Evolutionary conservation across 306 rosid species (phyloP), one percentile per base, ranked within the genome.

Genomic region (Hippophae tibetana): DNA sequence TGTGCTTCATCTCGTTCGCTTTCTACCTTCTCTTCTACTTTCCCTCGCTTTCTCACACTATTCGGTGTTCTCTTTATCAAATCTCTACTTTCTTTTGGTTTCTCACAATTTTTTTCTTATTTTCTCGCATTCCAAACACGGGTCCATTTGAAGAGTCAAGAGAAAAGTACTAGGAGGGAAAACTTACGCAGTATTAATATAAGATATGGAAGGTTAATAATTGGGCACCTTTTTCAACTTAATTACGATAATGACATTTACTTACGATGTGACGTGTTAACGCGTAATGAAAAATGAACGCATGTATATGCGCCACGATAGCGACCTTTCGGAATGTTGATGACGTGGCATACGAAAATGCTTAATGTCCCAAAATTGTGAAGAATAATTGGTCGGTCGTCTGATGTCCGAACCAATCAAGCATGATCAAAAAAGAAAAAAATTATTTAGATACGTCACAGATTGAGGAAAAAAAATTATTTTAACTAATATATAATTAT

Each of bases 1-100:
- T 88, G 90, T 86, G 86, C 68, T 82, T 92, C 99, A 92, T 92
- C 67, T 50, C n/a, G 25, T 14, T 58, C 47, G 9, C 58, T 61
- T 60, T 56, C 57, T 25, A 10, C 31, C 10, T 44, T 41, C 43
- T 56, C 63, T 12, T 11, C 13, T 43, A 23, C 18, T 47, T 5
- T 59, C 62, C 0, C 47, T 57, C 50, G 1, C 7, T 13, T 43
- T 40, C 18, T 55, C 62, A 43, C 54, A 3, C 10, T 42, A 10
- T 10, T 13, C 5, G 42, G 23, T 59, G 44, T 45, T 58, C 50
- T 58, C 56, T 56, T 42, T 41, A 45, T 18, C 43, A 42, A 27
- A 43, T 13, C 60, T 3, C 47, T 8, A 47, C 38, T 64, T 49
- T 42, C 52, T 43, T 10, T 26, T 10, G 8, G 10, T 65, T 59